Evolutionary conservation across 352 stramenopile genomes (phyloP).

Genomic region (Phytophthora pistaciae): DNA sequence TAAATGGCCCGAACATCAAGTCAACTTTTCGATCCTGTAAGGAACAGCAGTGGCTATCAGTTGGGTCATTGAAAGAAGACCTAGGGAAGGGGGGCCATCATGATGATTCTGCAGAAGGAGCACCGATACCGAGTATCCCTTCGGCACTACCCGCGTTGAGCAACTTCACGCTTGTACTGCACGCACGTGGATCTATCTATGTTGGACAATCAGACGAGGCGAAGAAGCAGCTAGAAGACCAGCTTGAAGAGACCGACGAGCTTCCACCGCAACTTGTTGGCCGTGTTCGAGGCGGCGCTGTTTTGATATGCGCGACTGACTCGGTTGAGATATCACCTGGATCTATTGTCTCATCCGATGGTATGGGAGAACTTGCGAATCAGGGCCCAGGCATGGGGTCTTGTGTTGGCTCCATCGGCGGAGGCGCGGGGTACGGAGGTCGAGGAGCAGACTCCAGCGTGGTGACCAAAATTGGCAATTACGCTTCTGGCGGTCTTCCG

Average conservation of each 20-base stretch:
- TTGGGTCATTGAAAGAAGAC: slow-evolving; percentile 24
- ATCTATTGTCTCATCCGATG: slow-evolving; percentile 65
- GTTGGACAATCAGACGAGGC: slow-evolving; percentile 49
- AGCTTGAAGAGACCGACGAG: slow-evolving; percentile 33
- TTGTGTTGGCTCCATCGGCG: slow-evolving; percentile 67
- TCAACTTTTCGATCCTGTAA: slow-evolving; percentile 62
- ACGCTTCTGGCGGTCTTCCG: slow-evolving; percentile 66
- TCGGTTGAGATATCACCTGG: slow-evolving; percentile 51
- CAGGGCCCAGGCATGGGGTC: slow-evolving; percentile 69
- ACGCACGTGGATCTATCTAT: slow-evolving; percentile 60
- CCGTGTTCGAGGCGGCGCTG: slow-evolving; percentile 56
- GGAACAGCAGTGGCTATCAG: slow-evolving; percentile 43
- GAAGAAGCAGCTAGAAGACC: slow-evolving; percentile 27
- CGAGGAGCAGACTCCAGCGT: slow-evolving; percentile 75
- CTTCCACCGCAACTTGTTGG: slow-evolving; percentile 30
- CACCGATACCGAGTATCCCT: slow-evolving; percentile 27
- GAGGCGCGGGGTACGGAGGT: slow-evolving; percentile 76
- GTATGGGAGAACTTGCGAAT: slow-evolving; percentile 68
- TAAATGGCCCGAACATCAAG: slow-evolving; percentile 49
- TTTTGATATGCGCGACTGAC: slow-evolving; percentile 67
- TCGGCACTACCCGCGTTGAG: slow-evolving; percentile 27
- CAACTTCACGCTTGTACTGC: slow-evolving; percentile 77
- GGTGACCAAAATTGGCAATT: slow-evolving; percentile 60
- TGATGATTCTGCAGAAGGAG: slow-evolving; percentile 4
- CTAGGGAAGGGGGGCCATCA: slow-evolving; percentile 14